Conservation (phyloP, 176 grass and related monocot genomes). For the Canna indica region DNA sequence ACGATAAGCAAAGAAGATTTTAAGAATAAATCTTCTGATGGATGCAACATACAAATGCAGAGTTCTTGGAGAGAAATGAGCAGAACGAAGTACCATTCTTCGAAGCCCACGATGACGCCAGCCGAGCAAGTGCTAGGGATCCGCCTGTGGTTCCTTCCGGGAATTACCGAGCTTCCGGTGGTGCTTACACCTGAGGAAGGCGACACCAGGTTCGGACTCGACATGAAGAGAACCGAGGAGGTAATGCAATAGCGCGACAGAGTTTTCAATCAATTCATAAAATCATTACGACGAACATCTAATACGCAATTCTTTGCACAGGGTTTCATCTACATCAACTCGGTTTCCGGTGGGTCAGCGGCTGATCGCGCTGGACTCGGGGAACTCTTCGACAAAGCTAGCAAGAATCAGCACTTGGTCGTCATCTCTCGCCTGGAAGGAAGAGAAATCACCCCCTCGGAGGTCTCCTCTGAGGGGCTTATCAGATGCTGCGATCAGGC, state of each 20-base stretch:
- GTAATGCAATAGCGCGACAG: neutral
- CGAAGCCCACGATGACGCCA: neutral
- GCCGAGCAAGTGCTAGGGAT: neutral
- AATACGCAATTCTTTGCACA: neutral
- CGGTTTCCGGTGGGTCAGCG: neutral
- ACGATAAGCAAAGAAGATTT: too few species aligned
- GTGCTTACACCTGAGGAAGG: neutral
- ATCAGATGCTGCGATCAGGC: neutral
- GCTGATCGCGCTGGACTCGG: neutral
- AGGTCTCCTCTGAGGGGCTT: neutral
- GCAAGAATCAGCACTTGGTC: neutral
- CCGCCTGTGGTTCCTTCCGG: constrained; percentile 1
- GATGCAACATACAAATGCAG: neutral
- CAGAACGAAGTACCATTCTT: neutral
- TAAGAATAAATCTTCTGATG: neutral
- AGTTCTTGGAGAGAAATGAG: too few species aligned
- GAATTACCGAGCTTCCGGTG: neutral
- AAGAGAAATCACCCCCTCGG: neutral
- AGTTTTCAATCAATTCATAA: neutral
- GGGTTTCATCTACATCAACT: constrained; percentile 12
- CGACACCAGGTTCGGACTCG: constrained; percentile 6
- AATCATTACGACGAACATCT: neutral
- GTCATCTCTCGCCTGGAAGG: neutral
- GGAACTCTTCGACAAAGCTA: neutral
- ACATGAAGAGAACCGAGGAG: constrained; percentile 12